These are phyloP conservation scores for Pinus taeda DNA, from an alignment of 75 land plant species.

Conservation along the genomic window DNA sequence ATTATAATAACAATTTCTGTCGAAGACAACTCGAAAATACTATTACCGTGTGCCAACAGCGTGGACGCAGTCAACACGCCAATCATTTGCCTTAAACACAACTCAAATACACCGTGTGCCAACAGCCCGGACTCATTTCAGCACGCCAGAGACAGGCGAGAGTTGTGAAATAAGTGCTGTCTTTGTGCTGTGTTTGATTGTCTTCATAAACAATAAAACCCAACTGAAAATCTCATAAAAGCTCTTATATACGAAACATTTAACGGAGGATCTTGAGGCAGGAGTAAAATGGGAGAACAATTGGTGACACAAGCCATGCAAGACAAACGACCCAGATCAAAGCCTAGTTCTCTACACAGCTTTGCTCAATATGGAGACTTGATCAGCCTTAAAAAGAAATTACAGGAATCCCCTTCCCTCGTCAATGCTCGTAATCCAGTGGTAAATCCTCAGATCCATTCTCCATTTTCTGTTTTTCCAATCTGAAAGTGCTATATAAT, in stretches of 20 bases:
- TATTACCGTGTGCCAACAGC: too few species aligned
- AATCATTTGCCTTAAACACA: too few species aligned
- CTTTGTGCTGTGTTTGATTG: background rate
- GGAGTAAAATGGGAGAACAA: background rate
- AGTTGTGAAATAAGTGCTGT: background rate
- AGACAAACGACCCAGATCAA: slow-evolving; percentile 39
- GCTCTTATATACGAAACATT: background rate
- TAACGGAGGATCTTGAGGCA: background rate
- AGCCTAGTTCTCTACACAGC: slow-evolving; percentile 43
- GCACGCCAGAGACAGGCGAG: background rate
- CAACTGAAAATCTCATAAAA: background rate
- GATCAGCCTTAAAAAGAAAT: slow-evolving; percentile 33
- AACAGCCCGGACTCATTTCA: too few species aligned
- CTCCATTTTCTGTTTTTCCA: background rate
- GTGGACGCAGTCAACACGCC: too few species aligned
- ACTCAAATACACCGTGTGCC: too few species aligned
- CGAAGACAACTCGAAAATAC: too few species aligned
- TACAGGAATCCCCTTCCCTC: slow-evolving; percentile 43
- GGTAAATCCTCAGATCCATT: background rate
- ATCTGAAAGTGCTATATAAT: background rate
- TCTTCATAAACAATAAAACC: background rate
- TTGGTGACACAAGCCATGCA: background rate
- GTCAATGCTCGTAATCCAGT: slow-evolving; percentile 49
- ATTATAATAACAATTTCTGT: too few species aligned
- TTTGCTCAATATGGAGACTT: slow-evolving; percentile 56